Evolutionary conservation across 768 basidiomycete genomes (phyloP), one percentile per base, ranked within the genome.

Genomic region (Xanthoconium stramineum): DNA sequence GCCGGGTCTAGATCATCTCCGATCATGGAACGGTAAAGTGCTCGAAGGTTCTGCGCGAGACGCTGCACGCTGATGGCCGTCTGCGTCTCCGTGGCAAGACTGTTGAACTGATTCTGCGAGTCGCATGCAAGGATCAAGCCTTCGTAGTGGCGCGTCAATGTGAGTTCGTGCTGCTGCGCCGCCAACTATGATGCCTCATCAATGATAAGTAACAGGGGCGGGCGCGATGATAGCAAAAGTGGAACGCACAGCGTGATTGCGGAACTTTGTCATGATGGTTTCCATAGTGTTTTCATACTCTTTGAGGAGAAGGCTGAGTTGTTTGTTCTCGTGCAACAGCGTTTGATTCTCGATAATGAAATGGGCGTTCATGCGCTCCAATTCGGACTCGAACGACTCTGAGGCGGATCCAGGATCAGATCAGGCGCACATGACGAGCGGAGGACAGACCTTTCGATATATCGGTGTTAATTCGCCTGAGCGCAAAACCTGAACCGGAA

Each of bases 211-310:
- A 12, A 30, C 13, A 24, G 28, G 32, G 12, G 15, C 14, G 32
- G 12, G 15, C 14, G 39, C 12, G 42, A 39, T 35, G 43, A 24
- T 17, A 17, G 17, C 30, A 50, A 55, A 50, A 37, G 17, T 13
- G 44, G 35, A 42, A 80, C 91, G 65, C 65, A 96, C 94, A 13
- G 92, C 86, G 67, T 98, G 89, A 56, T 86, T 88, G 56, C 95
- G 82, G 70, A 98, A 98, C 74, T 98, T 98, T 50, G 85, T 75
- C 97, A 99, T 98, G 68, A 98, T 91, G 30, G 86, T 94, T 64
- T 98, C 95, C 78, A 99, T 81, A 4, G 95, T 97, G 52, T 79
- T 78, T 70, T 98, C 95, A 69, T 98, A 96, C 71, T 99, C 97
- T 67, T 94, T 95, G 54, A 98, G 77, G 29, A 99, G 78, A 29